Evolutionary conservation across 23 red algal genomes (phyloP).

Genomic region (Agarophyton chilense): DNA sequence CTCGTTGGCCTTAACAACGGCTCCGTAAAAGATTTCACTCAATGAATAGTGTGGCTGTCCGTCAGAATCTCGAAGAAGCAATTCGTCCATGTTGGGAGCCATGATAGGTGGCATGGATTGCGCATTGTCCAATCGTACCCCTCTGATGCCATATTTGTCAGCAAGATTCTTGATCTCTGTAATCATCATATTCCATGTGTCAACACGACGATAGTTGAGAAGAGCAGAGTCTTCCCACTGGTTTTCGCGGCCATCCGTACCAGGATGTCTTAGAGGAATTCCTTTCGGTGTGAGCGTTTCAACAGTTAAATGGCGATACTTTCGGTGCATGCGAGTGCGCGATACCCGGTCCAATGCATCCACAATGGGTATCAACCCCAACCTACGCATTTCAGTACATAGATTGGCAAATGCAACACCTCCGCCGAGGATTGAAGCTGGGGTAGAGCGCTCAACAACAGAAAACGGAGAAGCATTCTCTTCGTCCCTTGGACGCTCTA

Average conservation of each 20-base stretch:
- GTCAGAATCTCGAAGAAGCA: constrained; percentile 85
- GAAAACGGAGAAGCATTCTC: constrained; percentile 79
- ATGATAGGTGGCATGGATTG: constrained; percentile 90
- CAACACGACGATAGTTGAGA: constrained; percentile 92
- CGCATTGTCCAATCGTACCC: constrained; percentile 97
- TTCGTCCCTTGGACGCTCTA: constrained; percentile 87
- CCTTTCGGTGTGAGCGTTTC: constrained; percentile 73
- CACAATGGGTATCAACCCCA: constrained; percentile 81
- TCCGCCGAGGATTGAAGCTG: constrained; percentile 90
- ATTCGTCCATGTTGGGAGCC: constrained; percentile 80
- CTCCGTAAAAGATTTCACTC: constrained; percentile 85
- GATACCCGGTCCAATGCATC: constrained; percentile 90
- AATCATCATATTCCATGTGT: constrained; percentile 92
- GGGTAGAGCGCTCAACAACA: constrained; percentile 82
- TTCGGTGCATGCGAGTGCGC: constrained; percentile 77
- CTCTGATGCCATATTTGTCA: constrained; percentile 81
- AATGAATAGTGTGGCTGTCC: constrained; percentile 89
- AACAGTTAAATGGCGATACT: constrained; percentile 84
- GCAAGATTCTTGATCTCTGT: constrained; percentile 81
- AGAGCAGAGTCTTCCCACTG: constrained; percentile 96
- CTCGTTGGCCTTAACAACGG: constrained; percentile 89
- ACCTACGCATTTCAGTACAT: constrained; percentile 69
- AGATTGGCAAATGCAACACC: constrained; percentile 74
- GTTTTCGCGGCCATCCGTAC: constrained; percentile 92
- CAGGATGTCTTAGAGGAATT: constrained; percentile 87